A percentile compares a stretch with the other conserved stretches of the same genome.
Conservation (phyloP, 2,329 filamentous ascomycete species). For the Trichoderma cornu-damae region DNA sequence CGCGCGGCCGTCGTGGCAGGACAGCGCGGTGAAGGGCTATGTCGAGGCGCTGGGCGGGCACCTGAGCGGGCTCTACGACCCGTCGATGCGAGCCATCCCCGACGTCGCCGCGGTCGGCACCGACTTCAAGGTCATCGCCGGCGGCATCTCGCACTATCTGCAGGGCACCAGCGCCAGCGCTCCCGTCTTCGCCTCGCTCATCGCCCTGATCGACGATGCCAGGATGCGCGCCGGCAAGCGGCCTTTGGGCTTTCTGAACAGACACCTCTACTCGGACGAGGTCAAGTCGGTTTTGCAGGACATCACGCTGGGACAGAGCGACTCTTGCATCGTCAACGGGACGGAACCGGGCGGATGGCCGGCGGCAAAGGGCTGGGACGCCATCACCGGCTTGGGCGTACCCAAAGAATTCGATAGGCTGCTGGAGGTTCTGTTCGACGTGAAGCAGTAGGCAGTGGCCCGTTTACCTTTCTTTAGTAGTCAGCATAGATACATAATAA, state of each 20-base stretch:
- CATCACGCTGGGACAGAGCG: slow-evolving; percentile 37
- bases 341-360: slow-evolving; percentile 39
- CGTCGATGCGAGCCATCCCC: slow-evolving; percentile 44
- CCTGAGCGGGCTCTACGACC: slow-evolving; percentile 43
- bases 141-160: slow-evolving; percentile 27
- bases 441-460: neutral
- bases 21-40: slow-evolving; percentile 37
- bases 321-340: slow-evolving; percentile 37
- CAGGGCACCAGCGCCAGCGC: slow-evolving; percentile 49
- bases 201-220: slow-evolving; percentile 51
- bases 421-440: slow-evolving; percentile 28
- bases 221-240: slow-evolving; percentile 45
- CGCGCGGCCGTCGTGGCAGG: slow-evolving; percentile 42
- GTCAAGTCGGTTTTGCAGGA: slow-evolving; percentile 39
- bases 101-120: slow-evolving; percentile 53
- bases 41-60: slow-evolving; percentile 37
- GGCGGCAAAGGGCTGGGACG: slow-evolving; percentile 42
- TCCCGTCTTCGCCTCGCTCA: slow-evolving; percentile 50
- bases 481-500: too few species aligned
- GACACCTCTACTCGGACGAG: slow-evolving; percentile 39
- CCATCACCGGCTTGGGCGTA: slow-evolving; percentile 47
- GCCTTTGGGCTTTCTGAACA: slow-evolving; percentile 51
- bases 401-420: slow-evolving; percentile 40
- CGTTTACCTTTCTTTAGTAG: too few species aligned
- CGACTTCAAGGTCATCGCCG: slow-evolving; percentile 43